Conservation (phyloP, 1,284 basidiomycete genomes). For the Sporisorium sorghi region DNA sequence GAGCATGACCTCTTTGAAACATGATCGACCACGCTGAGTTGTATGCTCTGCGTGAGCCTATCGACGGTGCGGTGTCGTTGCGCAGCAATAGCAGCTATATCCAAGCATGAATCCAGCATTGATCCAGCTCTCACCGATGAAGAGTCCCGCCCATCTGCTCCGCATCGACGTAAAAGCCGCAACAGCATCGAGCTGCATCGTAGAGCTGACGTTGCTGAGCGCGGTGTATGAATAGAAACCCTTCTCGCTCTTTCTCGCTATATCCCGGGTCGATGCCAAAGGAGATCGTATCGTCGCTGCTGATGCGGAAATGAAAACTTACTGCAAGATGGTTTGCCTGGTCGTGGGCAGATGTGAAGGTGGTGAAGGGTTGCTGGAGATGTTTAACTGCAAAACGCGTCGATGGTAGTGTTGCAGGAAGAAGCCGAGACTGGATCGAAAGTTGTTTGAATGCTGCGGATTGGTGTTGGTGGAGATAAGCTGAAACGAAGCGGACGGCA, state of each 20-base stretch:
- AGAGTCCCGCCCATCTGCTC: no score
- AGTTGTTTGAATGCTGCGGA: constrained; percentile 23
- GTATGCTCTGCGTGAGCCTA: neutral
- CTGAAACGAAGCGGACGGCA: constrained; percentile 3
- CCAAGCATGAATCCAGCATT: no score
- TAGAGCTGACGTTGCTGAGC: neutral
- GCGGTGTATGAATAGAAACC: no score
- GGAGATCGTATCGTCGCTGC: neutral
- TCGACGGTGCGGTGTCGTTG: neutral
- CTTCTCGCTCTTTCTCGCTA: no score
- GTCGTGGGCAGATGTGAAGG: constrained; percentile 17
- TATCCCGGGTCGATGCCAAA: neutral
- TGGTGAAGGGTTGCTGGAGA: constrained; percentile 3
- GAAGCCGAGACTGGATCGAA: constrained; percentile 1
- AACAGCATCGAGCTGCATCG: neutral
- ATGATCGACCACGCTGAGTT: neutral
- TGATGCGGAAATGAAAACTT: constrained; percentile 20
- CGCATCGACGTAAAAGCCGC: neutral
- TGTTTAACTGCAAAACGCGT: neutral
- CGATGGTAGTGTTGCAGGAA: constrained; percentile 4
- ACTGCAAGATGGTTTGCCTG: constrained; percentile 35
- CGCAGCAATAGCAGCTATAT: no score
- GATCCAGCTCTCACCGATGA: neutral
- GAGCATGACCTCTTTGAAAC: neutral
- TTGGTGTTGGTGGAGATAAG: constrained; percentile 25